Conservation (phyloP, 495 filamentous ascomycete genomes). For the Xylaria palmicola region DNA sequence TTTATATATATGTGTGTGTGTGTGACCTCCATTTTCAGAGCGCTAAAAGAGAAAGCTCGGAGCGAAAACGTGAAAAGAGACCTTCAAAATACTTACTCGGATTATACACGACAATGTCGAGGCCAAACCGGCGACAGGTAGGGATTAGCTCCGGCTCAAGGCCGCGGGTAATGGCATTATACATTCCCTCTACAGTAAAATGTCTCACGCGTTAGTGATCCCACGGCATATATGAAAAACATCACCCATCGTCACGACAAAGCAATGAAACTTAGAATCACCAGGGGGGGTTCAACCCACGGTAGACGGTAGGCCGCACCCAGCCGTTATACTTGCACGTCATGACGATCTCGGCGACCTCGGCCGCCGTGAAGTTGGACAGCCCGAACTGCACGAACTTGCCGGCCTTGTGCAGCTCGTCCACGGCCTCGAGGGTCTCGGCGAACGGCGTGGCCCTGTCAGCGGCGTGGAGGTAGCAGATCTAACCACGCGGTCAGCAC, state of each 20-base stretch:
- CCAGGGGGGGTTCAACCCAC: conserved; percentile 34
- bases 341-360: conserved; percentile 85
- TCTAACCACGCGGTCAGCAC: no score
- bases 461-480: conserved; percentile 85
- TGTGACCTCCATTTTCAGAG: no score
- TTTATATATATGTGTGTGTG: background rate
- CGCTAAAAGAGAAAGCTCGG: no score
- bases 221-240: background rate
- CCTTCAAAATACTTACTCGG: conserved; percentile 41
- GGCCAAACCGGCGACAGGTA: conserved; percentile 76
- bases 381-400: conserved; percentile 83
- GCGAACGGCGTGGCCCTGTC: conserved; percentile 77
- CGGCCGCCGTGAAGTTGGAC: conserved; percentile 83
- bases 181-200: conserved; percentile 52
- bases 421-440: conserved; percentile 72
- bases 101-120: conserved; percentile 92
- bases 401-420: conserved; percentile 81
- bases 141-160: conserved; percentile 81
- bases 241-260: background rate
- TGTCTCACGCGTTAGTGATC: background rate
- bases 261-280: background rate
- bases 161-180: conserved; percentile 70
- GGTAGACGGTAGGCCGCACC: conserved; percentile 68
- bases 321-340: conserved; percentile 77
- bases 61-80: conserved; percentile 20